Percentiles rank a stretch among this genome's conserved stretches.
phyloP scores from a whole-genome alignment of 176 grass and related monocot genomes.

The Areca catechu region DNA sequence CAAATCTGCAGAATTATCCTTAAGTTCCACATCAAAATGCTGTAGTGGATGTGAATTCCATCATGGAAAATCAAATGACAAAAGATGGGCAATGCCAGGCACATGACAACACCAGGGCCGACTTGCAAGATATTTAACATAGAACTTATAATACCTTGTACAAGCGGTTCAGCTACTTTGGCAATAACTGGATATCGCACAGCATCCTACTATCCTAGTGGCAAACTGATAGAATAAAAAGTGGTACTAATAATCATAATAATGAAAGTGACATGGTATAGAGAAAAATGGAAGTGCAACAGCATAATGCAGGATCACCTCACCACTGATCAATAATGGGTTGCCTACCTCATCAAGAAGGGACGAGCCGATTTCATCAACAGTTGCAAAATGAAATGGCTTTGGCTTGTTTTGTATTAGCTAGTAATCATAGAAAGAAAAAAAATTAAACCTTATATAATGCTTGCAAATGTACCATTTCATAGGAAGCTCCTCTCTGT shows the following conservation, averaged over 20 bases:
- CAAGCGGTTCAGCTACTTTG: conserved; percentile 73
- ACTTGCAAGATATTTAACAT: not conserved
- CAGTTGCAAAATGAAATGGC: conserved; percentile 82
- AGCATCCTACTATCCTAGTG: conserved; percentile 74
- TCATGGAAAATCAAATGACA: not conserved
- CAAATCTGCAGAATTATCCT: conserved; percentile 71
- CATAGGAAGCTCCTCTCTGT: conserved; percentile 79
- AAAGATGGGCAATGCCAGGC: no score
- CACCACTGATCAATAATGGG: conserved; percentile 88
- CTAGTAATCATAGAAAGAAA: conserved; percentile 5
- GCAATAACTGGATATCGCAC: conserved; percentile 76
- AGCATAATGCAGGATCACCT: conserved; percentile 36
- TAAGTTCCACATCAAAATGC: conserved; percentile 86
- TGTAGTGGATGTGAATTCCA: conserved; percentile 31
- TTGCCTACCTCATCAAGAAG: conserved; percentile 94
- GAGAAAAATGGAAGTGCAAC: conserved; percentile 4
- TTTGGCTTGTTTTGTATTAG: conserved; percentile 36
- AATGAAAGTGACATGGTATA: no score
- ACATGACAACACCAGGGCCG: no score
- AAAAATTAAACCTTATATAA: not conserved
- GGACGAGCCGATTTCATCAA: conserved; percentile 88
- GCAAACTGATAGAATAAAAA: conserved; percentile 9
- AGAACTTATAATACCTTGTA: conserved; percentile 60
- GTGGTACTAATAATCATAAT: no score
- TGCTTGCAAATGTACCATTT: conserved; percentile 51